Evolutionary conservation across 2,329 filamentous ascomycete species (phyloP), one percentile per base, ranked within the genome.

Genomic region (Claviceps sorghi): DNA sequence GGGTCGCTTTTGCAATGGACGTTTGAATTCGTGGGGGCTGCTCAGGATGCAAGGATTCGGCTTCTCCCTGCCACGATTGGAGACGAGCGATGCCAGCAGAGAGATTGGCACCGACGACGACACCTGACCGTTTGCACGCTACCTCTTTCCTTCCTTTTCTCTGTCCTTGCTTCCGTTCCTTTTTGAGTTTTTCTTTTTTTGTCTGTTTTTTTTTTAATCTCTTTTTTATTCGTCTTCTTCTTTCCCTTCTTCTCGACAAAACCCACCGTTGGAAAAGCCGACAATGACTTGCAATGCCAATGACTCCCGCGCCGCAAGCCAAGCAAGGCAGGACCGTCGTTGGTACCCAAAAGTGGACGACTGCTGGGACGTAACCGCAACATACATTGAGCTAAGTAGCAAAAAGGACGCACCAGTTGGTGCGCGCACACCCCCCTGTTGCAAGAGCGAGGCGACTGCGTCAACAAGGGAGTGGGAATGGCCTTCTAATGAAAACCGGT

Each of bases 321-420:
- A 43, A 32, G 48, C 48, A 45, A 48, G 44, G 52, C 52, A 48
- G 19, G n/a, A 11, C n/a, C 13, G 30, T 50, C 34, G 49, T 54
- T 49, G 52, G 49, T 52, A 54, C 52, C 52, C 49, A 52, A 53
- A 44, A 51, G 52, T 52, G 52, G 52, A 47, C 45, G 21, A n/a
- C 11, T 46, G 44, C n/a, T 47, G 29, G 26, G 44, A 3, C 17
- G 44, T 21, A n/a, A 7, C 29, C 21, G 19, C 19, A 22, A 40
- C n/a, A 40, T 10, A 15, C 21, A 9, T n/a, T n/a, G n/a, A n/a
- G n/a, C n/a, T n/a, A n/a, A n/a, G n/a, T 29, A 34, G 19, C 22
- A 49, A 4, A 36, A 17, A 47, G n/a, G 32, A 47, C 26, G 45
- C 45, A 47, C 45, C 45, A 47, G 22, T 21, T 15, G 45, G 45